Conservation (phyloP, 2,329 filamentous ascomycete species). For the Coccinonectria pachysandricola region DNA sequence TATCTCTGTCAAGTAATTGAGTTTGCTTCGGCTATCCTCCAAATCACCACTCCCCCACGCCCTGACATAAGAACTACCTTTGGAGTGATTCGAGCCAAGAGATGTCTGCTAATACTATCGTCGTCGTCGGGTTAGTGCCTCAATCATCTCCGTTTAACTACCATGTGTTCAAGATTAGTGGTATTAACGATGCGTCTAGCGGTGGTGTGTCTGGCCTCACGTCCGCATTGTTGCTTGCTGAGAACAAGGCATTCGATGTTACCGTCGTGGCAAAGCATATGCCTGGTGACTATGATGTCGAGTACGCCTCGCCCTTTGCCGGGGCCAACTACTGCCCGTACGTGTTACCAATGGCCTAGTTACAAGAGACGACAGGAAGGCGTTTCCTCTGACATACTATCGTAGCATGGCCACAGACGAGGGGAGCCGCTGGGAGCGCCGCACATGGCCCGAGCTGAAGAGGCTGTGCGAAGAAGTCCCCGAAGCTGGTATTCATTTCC, state of each 20-base stretch:
- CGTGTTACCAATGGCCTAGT: constrained; percentile 21
- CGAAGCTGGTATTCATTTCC: constrained; percentile 73
- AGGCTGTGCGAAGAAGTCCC: constrained; percentile 53
- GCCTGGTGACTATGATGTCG: constrained; percentile 85
- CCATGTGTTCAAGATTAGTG: constrained; percentile 1
- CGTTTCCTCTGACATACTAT: neutral
- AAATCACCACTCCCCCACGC: too few relatives aligned
- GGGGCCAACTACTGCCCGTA: constrained; percentile 72
- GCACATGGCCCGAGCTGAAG: constrained; percentile 54
- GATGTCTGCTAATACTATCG: constrained; percentile 21
- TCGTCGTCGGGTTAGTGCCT: constrained; percentile 26
- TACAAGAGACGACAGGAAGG: neutral
- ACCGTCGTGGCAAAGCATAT: constrained; percentile 79
- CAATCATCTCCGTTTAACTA: neutral
- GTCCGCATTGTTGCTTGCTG: constrained; percentile 37
- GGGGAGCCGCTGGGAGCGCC: constrained; percentile 46
- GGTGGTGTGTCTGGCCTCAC: constrained; percentile 44
- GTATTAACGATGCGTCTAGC: constrained; percentile 14
- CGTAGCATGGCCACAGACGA: constrained; percentile 33
- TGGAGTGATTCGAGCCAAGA: too few relatives aligned
- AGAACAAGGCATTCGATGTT: constrained; percentile 36
- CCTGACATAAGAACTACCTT: too few relatives aligned
- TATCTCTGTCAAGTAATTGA: too few relatives aligned
- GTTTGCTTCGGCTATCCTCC: too few relatives aligned
- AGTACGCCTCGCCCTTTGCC: constrained; percentile 85